phyloP scores from a whole-genome alignment of 345 rosid species.

The Euphorbia pulcherrima region DNA sequence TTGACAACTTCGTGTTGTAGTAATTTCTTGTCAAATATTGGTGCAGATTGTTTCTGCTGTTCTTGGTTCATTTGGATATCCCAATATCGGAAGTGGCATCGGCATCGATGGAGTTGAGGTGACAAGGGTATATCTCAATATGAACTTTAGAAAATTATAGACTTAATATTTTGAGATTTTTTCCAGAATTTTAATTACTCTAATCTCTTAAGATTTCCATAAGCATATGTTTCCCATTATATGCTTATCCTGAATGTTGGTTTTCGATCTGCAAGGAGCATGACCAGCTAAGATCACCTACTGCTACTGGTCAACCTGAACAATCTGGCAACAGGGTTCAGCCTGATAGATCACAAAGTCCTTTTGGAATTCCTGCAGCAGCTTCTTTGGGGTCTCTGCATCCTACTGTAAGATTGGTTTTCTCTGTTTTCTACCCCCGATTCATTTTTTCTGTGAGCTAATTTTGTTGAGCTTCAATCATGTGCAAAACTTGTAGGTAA shows the following conservation, averaged over 20 bases:
- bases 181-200: neutral
- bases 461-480: conserved; percentile 10
- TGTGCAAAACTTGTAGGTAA: conserved; percentile 36
- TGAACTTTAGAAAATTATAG: conserved; percentile 7
- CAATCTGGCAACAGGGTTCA: conserved; percentile 40
- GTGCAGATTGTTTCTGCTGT: conserved; percentile 69
- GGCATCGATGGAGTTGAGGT: conserved; percentile 41
- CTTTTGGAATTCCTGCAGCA: conserved; percentile 57
- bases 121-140: conserved; percentile 36
- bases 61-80: conserved; percentile 64
- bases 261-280: conserved; percentile 35
- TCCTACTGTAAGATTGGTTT: conserved; percentile 52
- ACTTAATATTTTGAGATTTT: neutral
- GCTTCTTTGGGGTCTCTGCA: conserved; percentile 46
- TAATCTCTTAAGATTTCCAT: neutral
- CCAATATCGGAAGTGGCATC: conserved; percentile 43
- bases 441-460: conserved; percentile 1
- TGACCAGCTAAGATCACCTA: conserved; percentile 43
- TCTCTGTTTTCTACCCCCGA: conserved; percentile 1
- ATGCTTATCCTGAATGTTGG: neutral
- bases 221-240: neutral
- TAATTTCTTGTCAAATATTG: conserved; percentile 8
- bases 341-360: conserved; percentile 39
- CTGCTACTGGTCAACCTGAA: conserved; percentile 39
- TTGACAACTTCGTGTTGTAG: neutral